These are phyloP conservation scores for Chalciporus sphaerocephalus DNA, from an alignment of 768 basidiomycete species.

Conservation along the genomic window DNA sequence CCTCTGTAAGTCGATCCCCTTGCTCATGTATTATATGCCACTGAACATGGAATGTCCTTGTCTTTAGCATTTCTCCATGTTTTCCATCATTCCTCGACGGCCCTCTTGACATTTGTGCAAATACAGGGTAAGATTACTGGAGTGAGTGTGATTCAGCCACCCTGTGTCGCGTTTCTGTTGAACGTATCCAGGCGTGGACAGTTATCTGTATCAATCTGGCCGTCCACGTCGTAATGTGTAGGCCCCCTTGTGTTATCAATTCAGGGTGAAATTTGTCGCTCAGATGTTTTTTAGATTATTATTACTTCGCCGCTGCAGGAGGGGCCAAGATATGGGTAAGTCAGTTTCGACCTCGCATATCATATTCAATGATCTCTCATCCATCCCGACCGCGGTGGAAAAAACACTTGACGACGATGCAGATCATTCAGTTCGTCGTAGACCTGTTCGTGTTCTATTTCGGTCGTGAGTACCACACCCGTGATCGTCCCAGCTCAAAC, in stretches of 20 bases:
- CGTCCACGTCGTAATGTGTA: slow-evolving; percentile 96
- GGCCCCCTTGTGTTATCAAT: slow-evolving; percentile 29
- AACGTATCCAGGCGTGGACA: slow-evolving; percentile 71
- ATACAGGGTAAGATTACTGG: slow-evolving; percentile 85
- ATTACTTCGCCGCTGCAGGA: slow-evolving; percentile 95
- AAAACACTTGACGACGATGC: slow-evolving; percentile 23
- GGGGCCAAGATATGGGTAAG: slow-evolving; percentile 24
- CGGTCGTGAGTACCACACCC: slow-evolving; percentile 18
- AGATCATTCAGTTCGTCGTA: slow-evolving; percentile 26
- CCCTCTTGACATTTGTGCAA: slow-evolving; percentile 87
- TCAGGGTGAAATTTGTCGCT: neutral
- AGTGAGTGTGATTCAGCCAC: slow-evolving; percentile 35
- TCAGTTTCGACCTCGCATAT: slow-evolving; percentile 1
- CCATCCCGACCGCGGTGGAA: slow-evolving; percentile 19
- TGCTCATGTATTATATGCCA: neutral
- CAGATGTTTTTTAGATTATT: slow-evolving; percentile 69
- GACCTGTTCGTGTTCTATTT: slow-evolving; percentile 21
- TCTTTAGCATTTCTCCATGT: too few species aligned
- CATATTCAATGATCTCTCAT: too few species aligned
- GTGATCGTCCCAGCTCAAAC: neutral
- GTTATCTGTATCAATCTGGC: slow-evolving; percentile 81
- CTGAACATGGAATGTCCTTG: too few species aligned
- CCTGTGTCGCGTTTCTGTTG: neutral
- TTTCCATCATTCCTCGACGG: slow-evolving; percentile 96
- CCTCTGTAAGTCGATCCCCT: slow-evolving; percentile 53